These are phyloP conservation scores for grape (Vitis vinifera) DNA, from an alignment of 164 flowering plant genomes.

Conservation along the genomic window ASM3070453v1 NC_081806.1:18870501-18871000, in stretches of 20 bases:
- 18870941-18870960: neutral
- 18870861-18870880: neutral
- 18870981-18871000: neutral
- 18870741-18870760: constrained; percentile 3
- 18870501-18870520: no score
- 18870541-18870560: neutral
- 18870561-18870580: constrained; percentile 3
- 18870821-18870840: neutral
- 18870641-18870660: constrained; percentile 7
- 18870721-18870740: constrained; percentile 23
- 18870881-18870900: constrained; percentile 10
- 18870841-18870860: neutral
- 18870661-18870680: neutral
- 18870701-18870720: constrained; percentile 24
- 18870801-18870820: constrained; percentile 7
- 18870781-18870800: constrained; percentile 19
- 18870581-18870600: constrained; percentile 16
- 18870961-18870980: neutral
- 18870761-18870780: neutral
- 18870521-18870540: no score
- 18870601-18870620: constrained; percentile 15
- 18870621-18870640: constrained; percentile 26
- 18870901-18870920: constrained; percentile 25
- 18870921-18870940: constrained; percentile 3
- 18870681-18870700: constrained; percentile 10